phyloP scores from a whole-genome alignment of 352 stramenopile species.

The Phytophthora litchii region DNA sequence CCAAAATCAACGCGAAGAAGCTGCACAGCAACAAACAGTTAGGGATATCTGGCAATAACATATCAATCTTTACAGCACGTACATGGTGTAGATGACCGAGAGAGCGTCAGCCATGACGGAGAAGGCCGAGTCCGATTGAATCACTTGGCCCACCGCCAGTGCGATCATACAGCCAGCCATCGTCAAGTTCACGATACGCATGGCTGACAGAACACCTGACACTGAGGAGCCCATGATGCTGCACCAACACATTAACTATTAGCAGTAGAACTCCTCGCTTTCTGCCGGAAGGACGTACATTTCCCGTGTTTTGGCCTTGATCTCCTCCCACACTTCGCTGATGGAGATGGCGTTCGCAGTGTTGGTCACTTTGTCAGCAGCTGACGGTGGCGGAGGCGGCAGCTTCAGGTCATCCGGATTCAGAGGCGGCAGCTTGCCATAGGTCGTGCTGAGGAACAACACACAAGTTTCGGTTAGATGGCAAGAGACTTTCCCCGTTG shows the following conservation, averaged over 20 bases:
- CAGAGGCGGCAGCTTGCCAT: constrained; percentile 80
- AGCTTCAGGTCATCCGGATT: constrained; percentile 89
- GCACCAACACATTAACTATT: constrained; percentile 2
- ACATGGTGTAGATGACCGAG: constrained; percentile 90
- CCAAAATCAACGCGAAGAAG: constrained; percentile 84
- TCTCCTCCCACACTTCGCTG: constrained; percentile 83
- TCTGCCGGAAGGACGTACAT: constrained; percentile 54
- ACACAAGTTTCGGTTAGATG: not conserved
- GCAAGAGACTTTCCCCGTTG: constrained; percentile 31
- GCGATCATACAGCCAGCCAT: constrained; percentile 79
- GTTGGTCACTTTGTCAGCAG: constrained; percentile 72
- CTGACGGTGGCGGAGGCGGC: constrained; percentile 73
- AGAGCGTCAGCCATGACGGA: constrained; percentile 77
- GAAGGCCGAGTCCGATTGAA: constrained; percentile 69
- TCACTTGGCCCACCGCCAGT: constrained; percentile 71
- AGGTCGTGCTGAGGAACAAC: constrained; percentile 49
- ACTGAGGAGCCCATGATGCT: constrained; percentile 86
- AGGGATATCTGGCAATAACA: constrained; percentile 4
- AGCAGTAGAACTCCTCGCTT: not conserved
- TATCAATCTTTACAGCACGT: constrained; percentile 7
- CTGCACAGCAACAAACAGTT: constrained; percentile 33
- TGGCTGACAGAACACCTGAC: constrained; percentile 74
- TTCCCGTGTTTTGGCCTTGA: constrained; percentile 81
- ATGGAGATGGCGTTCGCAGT: constrained; percentile 76
- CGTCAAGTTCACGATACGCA: constrained; percentile 79